These are phyloP conservation scores for Tritrichomonas foetus DNA, from an alignment of 208 protist species.

Conservation along the genomic window DNA sequence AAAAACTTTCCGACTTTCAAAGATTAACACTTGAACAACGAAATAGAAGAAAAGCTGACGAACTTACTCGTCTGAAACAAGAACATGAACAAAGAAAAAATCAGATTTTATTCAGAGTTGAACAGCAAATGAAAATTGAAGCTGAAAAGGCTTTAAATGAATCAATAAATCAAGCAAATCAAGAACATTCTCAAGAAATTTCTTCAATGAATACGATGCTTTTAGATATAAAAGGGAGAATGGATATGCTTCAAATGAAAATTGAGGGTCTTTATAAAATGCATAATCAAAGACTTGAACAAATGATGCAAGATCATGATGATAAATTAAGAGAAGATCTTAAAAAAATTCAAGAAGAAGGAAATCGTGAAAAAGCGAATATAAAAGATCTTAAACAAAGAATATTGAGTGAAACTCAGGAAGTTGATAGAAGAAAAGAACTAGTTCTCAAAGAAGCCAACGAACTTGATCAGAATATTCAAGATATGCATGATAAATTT, in stretches of 20 bases:
- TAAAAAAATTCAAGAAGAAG: not conserved
- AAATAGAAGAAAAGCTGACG: conserved; percentile 3
- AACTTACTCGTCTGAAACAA: not conserved
- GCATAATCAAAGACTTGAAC: not conserved
- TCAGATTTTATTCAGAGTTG: not conserved
- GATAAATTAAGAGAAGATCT: not conserved
- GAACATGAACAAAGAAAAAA: conserved; percentile 24
- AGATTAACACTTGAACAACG: not conserved
- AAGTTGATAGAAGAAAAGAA: not conserved
- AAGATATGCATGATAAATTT: not conserved
- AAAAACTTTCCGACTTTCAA: not conserved
- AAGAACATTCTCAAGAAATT: not conserved
- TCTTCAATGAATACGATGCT: not conserved
- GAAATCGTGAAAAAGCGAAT: not conserved
- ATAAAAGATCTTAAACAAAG: not conserved
- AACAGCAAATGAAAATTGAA: not conserved
- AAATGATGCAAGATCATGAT: not conserved
- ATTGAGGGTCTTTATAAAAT: not conserved
- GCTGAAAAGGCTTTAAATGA: not conserved
- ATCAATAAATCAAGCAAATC: not conserved
- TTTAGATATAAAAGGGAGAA: not conserved
- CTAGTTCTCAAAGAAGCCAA: not conserved
- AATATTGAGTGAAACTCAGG: not conserved
- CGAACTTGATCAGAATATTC: not conserved
- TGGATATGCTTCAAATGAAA: not conserved